Evolutionary conservation across 1,284 basidiomycete species (phyloP).

Genomic region (Malassezia slooffiae): DNA sequence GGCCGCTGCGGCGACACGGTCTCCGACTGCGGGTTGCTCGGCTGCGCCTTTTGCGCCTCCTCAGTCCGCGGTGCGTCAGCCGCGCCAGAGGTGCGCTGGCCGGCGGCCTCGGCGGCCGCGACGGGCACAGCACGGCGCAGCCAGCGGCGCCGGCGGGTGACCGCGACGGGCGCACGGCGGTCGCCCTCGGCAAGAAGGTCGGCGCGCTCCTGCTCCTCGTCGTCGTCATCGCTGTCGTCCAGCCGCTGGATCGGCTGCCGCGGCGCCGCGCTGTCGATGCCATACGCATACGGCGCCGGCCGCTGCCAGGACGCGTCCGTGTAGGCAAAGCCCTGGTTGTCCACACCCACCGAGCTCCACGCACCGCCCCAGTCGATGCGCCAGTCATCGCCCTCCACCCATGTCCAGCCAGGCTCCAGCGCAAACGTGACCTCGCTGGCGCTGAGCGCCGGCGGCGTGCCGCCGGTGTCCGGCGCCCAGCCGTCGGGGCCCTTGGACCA

Average conservation of each 20-base stretch:
- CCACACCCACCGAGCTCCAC: constrained; percentile 41
- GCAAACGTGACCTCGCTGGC: constrained; percentile 17
- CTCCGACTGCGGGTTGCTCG: too few species aligned
- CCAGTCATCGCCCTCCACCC: constrained; percentile 42
- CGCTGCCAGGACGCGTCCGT: constrained; percentile 41
- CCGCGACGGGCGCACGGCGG: too few species aligned
- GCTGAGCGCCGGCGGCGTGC: too few species aligned
- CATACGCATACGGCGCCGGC: constrained; percentile 39
- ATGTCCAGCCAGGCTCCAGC: constrained; percentile 38
- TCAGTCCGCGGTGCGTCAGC: too few species aligned
- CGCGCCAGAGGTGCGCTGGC: too few species aligned
- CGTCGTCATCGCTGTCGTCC: constrained; percentile 4
- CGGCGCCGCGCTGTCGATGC: constrained; percentile 9
- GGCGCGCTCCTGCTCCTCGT: constrained; percentile 1
- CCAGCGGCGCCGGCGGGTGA: constrained; percentile 17
- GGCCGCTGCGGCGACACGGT: background rate
- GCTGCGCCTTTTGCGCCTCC: too few species aligned
- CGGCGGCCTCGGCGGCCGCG: too few species aligned
- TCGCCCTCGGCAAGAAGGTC: too few species aligned
- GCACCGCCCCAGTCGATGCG: constrained; percentile 43
- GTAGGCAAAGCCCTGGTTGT: constrained; percentile 41
- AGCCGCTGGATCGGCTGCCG: background rate
- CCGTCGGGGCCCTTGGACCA: constrained; percentile 42
- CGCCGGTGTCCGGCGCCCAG: constrained; percentile 13
- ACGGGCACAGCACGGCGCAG: constrained; percentile 14